Evolutionary conservation across 2,329 filamentous ascomycete species (phyloP).

Genomic region (Coniella lustricola): DNA sequence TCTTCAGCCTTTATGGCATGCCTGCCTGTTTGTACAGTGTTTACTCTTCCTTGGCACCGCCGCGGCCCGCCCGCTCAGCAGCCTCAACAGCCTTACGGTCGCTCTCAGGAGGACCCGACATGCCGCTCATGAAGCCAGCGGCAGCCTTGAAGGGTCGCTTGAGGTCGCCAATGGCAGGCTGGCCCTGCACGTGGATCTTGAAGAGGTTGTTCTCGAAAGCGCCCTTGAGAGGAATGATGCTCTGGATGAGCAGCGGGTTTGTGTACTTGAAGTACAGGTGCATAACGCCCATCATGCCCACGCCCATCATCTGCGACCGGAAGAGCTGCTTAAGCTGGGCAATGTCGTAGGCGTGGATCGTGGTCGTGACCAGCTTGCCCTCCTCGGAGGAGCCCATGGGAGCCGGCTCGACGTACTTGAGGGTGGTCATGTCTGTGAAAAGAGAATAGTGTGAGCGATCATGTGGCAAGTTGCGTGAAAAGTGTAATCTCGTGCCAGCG

Average conservation of each 20-base stretch:
- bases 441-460: not conserved
- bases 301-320: conserved; percentile 89
- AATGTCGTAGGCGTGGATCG: conserved; percentile 89
- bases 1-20: not conserved
- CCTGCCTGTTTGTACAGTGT: not conserved
- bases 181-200: conserved; percentile 89
- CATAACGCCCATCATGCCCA: conserved; percentile 98
- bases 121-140: conserved; percentile 73
- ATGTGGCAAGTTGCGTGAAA: not conserved
- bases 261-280: conserved; percentile 99
- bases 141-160: conserved; percentile 91
- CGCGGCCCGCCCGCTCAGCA: conserved; percentile 67
- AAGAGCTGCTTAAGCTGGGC: conserved; percentile 76
- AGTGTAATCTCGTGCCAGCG: too few relatives aligned
- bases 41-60: conserved; percentile 67
- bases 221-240: conserved; percentile 94
- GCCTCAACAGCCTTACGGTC: conserved; percentile 85
- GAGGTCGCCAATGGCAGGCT: conserved; percentile 81
- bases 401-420: conserved; percentile 97
- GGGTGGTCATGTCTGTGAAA: conserved; percentile 76
- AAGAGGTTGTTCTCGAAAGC: conserved; percentile 91
- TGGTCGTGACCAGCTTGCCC: conserved; percentile 93
- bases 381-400: conserved; percentile 91
- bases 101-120: conserved; percentile 67
- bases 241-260: conserved; percentile 97